These are phyloP conservation scores for Trapa incisa DNA, from an alignment of 345 rosid species.

Conservation along the genomic window DNA sequence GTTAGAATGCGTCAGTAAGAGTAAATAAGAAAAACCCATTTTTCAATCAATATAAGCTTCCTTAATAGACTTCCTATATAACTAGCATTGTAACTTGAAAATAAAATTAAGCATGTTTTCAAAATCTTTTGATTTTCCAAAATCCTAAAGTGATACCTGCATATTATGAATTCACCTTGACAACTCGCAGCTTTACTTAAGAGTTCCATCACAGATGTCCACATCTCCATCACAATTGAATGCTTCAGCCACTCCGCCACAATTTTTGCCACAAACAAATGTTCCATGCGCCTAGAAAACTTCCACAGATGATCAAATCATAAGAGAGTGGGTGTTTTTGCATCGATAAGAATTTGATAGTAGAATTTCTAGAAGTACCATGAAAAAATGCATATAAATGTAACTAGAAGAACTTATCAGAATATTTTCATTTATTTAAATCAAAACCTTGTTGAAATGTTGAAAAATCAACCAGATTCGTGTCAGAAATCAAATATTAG, in stretches of 20 bases:
- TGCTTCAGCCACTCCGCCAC: conserved; percentile 87
- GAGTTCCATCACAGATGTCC: conserved; percentile 79
- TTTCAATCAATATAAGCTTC: not conserved
- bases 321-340: conserved; percentile 1
- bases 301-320: not conserved
- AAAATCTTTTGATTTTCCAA: not conserved
- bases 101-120: not conserved
- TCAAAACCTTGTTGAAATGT: not conserved
- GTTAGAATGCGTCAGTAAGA: conserved; percentile 7
- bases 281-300: conserved; percentile 83
- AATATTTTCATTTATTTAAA: not conserved
- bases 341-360: not conserved
- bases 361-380: not conserved
- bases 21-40: not conserved
- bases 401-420: not conserved
- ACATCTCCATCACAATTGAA: conserved; percentile 70
- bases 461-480: not conserved
- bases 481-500: not conserved
- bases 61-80: not conserved
- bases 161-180: conserved; percentile 90
- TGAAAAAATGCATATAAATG: not conserved
- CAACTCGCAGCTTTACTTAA: conserved; percentile 98
- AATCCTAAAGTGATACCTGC: conserved; percentile 43
- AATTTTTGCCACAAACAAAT: conserved; percentile 80
- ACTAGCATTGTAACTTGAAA: not conserved